Conservation (phyloP, 257 asterid genomes). For the Salvia rosmarinus region DNA sequence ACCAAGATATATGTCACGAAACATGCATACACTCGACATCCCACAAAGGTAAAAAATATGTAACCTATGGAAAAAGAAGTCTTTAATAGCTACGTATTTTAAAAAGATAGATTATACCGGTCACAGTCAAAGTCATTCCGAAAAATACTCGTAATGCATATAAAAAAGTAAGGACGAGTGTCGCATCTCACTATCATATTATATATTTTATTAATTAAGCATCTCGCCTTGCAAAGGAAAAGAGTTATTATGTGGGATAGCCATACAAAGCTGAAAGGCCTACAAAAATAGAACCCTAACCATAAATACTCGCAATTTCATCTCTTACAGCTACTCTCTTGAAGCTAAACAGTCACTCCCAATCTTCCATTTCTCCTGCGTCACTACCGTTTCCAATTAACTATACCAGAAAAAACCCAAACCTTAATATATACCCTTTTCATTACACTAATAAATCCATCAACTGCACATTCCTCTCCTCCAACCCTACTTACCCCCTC, state of each 20-base stretch:
- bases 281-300: slow-evolving; percentile 15
- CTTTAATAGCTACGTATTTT: no score
- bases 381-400: slow-evolving; percentile 33
- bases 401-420: slow-evolving; percentile 17
- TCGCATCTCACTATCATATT: background rate
- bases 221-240: background rate
- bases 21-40: no score
- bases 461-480: slow-evolving; percentile 34
- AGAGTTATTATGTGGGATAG: background rate
- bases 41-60: no score
- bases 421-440: slow-evolving; percentile 8
- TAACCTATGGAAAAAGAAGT: no score
- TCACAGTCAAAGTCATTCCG: no score
- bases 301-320: background rate
- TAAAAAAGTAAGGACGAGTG: no score
- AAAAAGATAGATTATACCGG: no score
- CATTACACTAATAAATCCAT: slow-evolving; percentile 34
- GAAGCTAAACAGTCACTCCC: slow-evolving; percentile 47
- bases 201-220: background rate
- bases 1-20: no score
- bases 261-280: background rate
- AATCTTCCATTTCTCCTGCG: slow-evolving; percentile 8
- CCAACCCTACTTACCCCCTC: slow-evolving; percentile 20
- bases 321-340: background rate
- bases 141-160: background rate